A percentile compares a stretch with the other conserved stretches of the same genome.
These are phyloP conservation scores for Onygenales sp. DNA, from an alignment of 2,329 filamentous ascomycete species.

Conservation along the genomic window DNA sequence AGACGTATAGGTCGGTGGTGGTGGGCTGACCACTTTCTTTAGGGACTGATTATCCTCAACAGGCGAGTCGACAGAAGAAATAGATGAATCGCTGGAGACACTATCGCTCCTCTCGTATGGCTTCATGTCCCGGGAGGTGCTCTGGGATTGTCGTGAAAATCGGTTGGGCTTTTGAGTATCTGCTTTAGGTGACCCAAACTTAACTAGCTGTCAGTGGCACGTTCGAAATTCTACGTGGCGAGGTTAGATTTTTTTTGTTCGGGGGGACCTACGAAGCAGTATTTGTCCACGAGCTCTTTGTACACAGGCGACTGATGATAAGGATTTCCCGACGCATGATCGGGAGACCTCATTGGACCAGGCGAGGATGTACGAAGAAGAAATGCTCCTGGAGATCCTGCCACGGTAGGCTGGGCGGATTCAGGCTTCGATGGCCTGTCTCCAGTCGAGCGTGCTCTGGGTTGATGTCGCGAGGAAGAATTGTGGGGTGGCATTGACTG, in stretches of 20 bases:
- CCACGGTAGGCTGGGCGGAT: not conserved
- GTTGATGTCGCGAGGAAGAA: slow-evolving; percentile 27
- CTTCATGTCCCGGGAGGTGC: not conserved
- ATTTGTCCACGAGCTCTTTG: slow-evolving; percentile 95
- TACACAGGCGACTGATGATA: slow-evolving; percentile 81
- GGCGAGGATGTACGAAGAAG: not conserved
- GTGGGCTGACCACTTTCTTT: slow-evolving; percentile 5
- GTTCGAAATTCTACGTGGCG: not conserved
- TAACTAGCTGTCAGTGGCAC: not conserved
- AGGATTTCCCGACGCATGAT: slow-evolving; percentile 44
- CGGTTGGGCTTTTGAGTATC: slow-evolving; percentile 10
- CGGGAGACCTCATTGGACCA: slow-evolving; percentile 1
- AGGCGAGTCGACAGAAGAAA: slow-evolving; percentile 7
- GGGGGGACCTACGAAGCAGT: slow-evolving; percentile 89
- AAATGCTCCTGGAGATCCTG: not conserved
- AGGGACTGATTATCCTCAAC: slow-evolving; percentile 1
- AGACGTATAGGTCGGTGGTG: slow-evolving; percentile 18
- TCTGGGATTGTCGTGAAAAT: not conserved
- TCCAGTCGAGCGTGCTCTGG: not conserved
- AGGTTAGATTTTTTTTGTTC: not conserved
- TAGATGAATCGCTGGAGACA: not conserved
- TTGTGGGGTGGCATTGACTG: slow-evolving; percentile 48
- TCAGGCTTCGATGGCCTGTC: not conserved
- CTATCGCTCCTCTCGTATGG: not conserved
- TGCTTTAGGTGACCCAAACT: slow-evolving; percentile 7